Conservation (phyloP, 179 eudicot species). For the Drosera spatulata region DNA sequence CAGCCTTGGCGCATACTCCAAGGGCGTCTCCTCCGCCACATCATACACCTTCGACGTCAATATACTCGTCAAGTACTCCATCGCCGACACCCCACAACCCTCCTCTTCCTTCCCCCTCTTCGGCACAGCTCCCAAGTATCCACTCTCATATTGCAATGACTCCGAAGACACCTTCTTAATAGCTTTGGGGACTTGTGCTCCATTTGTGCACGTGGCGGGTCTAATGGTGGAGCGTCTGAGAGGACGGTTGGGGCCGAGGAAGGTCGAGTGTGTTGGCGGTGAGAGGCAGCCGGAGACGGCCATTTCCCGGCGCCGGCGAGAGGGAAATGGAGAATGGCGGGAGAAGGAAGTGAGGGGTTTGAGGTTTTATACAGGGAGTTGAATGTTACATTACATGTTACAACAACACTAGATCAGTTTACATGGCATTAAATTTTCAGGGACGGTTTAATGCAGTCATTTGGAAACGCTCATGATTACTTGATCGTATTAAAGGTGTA, state of each 20-base stretch:
- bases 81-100: slow-evolving; percentile 18
- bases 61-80: slow-evolving; percentile 62
- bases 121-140: slow-evolving; percentile 52
- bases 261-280: background rate
- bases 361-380: too few species aligned
- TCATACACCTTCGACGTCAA: slow-evolving; percentile 79
- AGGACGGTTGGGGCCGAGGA: background rate
- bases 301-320: background rate
- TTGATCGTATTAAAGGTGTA: too few species aligned
- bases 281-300: background rate
- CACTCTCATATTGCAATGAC: slow-evolving; percentile 72
- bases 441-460: too few species aligned
- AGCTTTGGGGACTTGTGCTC: too few species aligned
- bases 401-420: too few species aligned
- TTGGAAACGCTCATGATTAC: too few species aligned
- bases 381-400: too few species aligned
- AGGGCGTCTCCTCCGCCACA: slow-evolving; percentile 69
- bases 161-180: slow-evolving; percentile 45
- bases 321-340: too few species aligned
- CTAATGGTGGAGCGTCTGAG: background rate
- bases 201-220: background rate
- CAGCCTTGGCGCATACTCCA: slow-evolving; percentile 72
- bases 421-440: too few species aligned
- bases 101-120: slow-evolving; percentile 6
- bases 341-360: too few species aligned